Base-by-base conservation (phyloP, 257 asterid genomes). In the Avicennia marina region DNA sequence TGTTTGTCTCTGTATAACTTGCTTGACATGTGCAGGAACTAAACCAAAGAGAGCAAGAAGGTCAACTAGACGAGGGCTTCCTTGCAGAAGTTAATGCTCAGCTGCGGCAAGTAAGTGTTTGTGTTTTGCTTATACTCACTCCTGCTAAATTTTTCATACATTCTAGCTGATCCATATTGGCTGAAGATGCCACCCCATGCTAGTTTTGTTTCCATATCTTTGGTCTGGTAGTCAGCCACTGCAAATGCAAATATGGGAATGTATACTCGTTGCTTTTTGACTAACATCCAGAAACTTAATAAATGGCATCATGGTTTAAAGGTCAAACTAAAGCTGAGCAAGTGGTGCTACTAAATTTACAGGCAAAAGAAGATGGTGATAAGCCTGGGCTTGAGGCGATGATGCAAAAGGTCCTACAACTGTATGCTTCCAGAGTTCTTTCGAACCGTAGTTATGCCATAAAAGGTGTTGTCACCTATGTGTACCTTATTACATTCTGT, bases 351-450 rank as follows among this genome's bases (percentile, higher is more conserved):
- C 62, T n/a, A 5, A 15, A 61, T 60, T 22, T 71, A 72, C 84
- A 91, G 98, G 98, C 95, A 31, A 91, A 81, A 71, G 86, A 70
- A 69, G 98, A 91, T 20, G 89, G 93, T 53, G 97, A 88, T 68
- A 91, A 91, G 72, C 98, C 97, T 0, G 98, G 98, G 58, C 94
- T 91, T 58, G 95, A 88, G 75, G 98, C 95, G 63, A 91, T 91
- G 98, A 36, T 91, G 76, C 98, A 88, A 75, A 91, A 81, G 65
- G 96, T 91, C 70, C 63, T 88, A 60, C 98, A 91, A 70, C 74
- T 91, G 58, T 91, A 91, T 78, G 96, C 97, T 77, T 84, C 95
- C 31, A 77, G 74, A 72, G 68, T 82, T 64, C 97, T 93, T 46
- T 93, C 95, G 32, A 93, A 93, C 70, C 95, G 94, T 60, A 85